Conservation (phyloP, 2,329 filamentous ascomycete genomes). For the Xylariaceae sp. region DNA sequence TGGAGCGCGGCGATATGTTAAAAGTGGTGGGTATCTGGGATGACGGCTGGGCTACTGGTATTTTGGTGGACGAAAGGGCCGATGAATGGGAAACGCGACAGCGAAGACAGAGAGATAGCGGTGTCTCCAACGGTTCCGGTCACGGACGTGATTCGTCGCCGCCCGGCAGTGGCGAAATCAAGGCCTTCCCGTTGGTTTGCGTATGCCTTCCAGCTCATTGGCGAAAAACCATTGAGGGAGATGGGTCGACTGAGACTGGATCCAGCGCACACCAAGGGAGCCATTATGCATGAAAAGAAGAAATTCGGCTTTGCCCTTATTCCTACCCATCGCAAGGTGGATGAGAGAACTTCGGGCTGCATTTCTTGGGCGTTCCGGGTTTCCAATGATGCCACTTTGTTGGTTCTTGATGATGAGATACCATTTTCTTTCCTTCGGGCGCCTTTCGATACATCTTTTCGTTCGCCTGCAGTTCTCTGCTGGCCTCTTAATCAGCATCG, state of each 20-base stretch:
- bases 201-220: slow-evolving; percentile 94
- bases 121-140: slow-evolving; percentile 76
- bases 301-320: slow-evolving; percentile 12
- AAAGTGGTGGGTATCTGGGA: slow-evolving; percentile 99
- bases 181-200: slow-evolving; percentile 95
- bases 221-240: slow-evolving; percentile 93
- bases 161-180: slow-evolving; percentile 74
- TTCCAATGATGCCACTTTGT: slow-evolving; percentile 11
- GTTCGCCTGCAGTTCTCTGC: not conserved
- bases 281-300: slow-evolving; percentile 26
- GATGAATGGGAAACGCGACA: slow-evolving; percentile 82
- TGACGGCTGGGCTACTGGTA: slow-evolving; percentile 95
- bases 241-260: slow-evolving; percentile 63
- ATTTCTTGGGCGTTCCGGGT: slow-evolving; percentile 40
- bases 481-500: not conserved
- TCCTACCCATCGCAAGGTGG: slow-evolving; percentile 20
- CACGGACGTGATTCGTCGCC: slow-evolving; percentile 58
- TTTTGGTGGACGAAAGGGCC: slow-evolving; percentile 74
- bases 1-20: slow-evolving; percentile 95
- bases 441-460: not conserved
- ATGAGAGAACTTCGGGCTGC: slow-evolving; percentile 27
- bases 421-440: not conserved
- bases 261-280: slow-evolving; percentile 38
- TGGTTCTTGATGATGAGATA: slow-evolving; percentile 12
- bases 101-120: slow-evolving; percentile 82